Base-by-base conservation (phyloP, 2,329 filamentous ascomycete species). In the Verticillium nonalfalfae region DNA sequence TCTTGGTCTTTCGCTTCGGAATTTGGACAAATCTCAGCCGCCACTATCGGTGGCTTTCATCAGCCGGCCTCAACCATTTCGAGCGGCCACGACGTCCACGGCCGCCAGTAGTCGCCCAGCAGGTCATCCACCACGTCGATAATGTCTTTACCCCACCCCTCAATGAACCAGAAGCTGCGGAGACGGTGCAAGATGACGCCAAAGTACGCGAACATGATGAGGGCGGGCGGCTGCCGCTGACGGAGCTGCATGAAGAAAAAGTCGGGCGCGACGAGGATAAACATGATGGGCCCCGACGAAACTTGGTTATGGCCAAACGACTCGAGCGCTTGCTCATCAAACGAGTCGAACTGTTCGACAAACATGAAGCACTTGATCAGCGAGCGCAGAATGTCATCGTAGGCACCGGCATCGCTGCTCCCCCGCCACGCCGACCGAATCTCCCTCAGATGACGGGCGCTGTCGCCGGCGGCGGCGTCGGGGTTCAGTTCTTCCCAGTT, bases 141-240 rank as follows among this genome's bases (percentile, higher is more conserved):
- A 14, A 67, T 66, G 14, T 64, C 64, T n/a, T 58, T 61, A 4
- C 66, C 66, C 62, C 64, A 66, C 2, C 64, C 65, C 36, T 64
- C 59, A 2, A 68, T 35, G 14, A 66, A 67, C 64, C 66, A 68
- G 18, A 40, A 58, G 2, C 57, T 15, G 14, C 63, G 36, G 1
- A 66, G 7, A 1, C 31, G 45, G n/a, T 66, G 62, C 38, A 68
- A 11, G 1, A 66, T 36, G 3, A 59, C 60, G 11, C 67, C 66
- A 13, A 67, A 67, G 33, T 60, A 65, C 1, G 64, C 63, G 56
- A 66, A 68, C 0, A 68, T 14, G 13, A 68, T 21, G 1, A 68
- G 60, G 1, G 67, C 64, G 1, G 59, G 64, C 2, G 67, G 65
- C 35, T 68, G 67, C 2, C 66, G 56, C 33, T 69, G 67, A n/a